Evolutionary conservation across 1,284 basidiomycete genomes (phyloP).

Genomic region (Salmacisia buchloeana): DNA sequence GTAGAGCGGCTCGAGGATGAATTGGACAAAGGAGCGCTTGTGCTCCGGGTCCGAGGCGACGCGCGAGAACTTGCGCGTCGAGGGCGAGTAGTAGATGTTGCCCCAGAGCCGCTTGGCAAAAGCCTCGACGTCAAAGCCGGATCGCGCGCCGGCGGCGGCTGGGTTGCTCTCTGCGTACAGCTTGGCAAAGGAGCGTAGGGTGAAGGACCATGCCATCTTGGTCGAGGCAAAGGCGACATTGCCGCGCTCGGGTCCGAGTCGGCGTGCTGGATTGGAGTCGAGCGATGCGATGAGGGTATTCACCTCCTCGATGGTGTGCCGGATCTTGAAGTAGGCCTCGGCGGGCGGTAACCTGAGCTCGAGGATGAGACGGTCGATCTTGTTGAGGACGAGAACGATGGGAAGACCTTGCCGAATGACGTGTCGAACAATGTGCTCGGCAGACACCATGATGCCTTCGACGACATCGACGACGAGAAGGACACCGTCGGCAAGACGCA

Average conservation of each 20-base stretch:
- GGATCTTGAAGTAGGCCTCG: conserved; percentile 98
- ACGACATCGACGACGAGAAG: conserved; percentile 63
- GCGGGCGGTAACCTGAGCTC: conserved; percentile 91
- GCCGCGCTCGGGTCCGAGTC: conserved; percentile 86
- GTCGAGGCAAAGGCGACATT: conserved; percentile 97
- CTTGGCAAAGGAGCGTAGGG: conserved; percentile 84
- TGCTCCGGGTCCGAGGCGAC: conserved; percentile 75
- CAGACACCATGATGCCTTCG: conserved; percentile 46
- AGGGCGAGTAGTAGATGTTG: conserved; percentile 86
- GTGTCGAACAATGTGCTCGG: conserved; percentile 37
- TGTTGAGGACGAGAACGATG: conserved; percentile 92
- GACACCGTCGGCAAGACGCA: conserved; percentile 86
- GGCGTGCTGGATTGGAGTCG: conserved; percentile 76
- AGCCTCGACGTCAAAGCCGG: conserved; percentile 56
- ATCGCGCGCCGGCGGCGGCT: conserved; percentile 15
- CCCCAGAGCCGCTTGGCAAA: conserved; percentile 89
- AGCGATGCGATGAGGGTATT: conserved; percentile 74
- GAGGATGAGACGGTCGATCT: conserved; percentile 92
- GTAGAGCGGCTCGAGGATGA: conserved; percentile 92
- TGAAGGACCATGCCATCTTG: conserved; percentile 97
- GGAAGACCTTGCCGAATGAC: conserved; percentile 60
- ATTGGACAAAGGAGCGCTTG: conserved; percentile 85
- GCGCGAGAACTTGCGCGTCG: conserved; percentile 78
- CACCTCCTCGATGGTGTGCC: conserved; percentile 96
- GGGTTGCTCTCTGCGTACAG: conserved; percentile 87